Percentiles rank a stretch among this genome's conserved stretches.
phyloP scores from a whole-genome alignment of 2,329 filamentous ascomycete species.

The Aureobasidium sp. region DNA sequence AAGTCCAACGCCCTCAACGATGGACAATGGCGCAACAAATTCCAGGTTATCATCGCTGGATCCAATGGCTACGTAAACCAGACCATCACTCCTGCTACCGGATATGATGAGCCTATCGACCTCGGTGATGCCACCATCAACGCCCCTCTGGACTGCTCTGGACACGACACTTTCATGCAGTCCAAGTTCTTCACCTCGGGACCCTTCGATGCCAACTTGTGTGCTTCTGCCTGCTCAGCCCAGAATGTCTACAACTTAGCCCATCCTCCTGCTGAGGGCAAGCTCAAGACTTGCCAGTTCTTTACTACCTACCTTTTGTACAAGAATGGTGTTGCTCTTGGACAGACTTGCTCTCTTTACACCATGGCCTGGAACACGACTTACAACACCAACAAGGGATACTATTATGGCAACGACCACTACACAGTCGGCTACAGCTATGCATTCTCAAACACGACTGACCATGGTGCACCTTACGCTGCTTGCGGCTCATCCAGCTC shows the following conservation, averaged over 20 bases:
- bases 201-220: conserved; percentile 26
- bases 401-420: conserved; percentile 21
- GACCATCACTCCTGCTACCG: conserved; percentile 21
- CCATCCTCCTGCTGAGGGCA: conserved; percentile 15
- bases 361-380: conserved; percentile 20
- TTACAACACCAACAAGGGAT: conserved; percentile 24
- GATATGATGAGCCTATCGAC: conserved; percentile 21
- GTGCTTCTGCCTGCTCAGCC: conserved; percentile 22
- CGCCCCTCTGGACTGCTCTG: conserved; percentile 26
- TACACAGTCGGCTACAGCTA: conserved; percentile 22
- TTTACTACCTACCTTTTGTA: conserved; percentile 29
- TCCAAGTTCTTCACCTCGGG: conserved; percentile 21
- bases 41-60: conserved; percentile 37
- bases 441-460: conserved; percentile 20
- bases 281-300: conserved; percentile 26
- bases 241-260: conserved; percentile 9
- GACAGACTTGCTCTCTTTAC: conserved; percentile 27
- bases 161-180: conserved; percentile 22
- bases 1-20: conserved; percentile 27
- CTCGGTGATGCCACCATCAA: conserved; percentile 27
- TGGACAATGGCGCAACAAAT: conserved; percentile 28
- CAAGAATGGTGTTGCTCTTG: conserved; percentile 20
- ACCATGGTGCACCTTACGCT: conserved; percentile 2
- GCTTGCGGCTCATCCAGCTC: conserved; percentile 15
- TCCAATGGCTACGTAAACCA: conserved; percentile 33